These are phyloP conservation scores for Eucalyptus polyanthemos DNA, from an alignment of 345 rosid genomes.

Conservation along the genomic window DNA sequence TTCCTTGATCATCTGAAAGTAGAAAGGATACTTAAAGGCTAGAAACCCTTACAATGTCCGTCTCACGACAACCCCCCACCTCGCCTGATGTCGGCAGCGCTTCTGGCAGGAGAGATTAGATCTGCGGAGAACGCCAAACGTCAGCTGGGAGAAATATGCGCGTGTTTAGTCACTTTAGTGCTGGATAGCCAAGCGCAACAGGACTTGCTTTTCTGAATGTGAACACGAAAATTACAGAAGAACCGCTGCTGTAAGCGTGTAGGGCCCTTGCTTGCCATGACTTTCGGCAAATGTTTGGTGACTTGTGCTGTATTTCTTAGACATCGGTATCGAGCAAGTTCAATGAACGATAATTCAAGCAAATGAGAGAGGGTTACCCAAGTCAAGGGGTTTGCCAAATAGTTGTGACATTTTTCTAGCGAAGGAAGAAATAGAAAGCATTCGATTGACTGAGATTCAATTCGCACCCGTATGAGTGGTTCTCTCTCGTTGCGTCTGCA, in stretches of 20 bases:
- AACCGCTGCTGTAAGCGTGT: neutral
- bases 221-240: neutral
- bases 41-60: neutral
- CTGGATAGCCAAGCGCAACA: neutral
- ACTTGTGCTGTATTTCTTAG: neutral
- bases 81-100: neutral
- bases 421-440: neutral
- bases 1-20: neutral
- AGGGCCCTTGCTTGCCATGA: neutral
- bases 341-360: neutral
- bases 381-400: neutral
- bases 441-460: neutral
- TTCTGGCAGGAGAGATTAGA: neutral
- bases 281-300: neutral
- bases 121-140: neutral
- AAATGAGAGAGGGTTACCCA: neutral
- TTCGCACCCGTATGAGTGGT: neutral
- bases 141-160: neutral
- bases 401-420: neutral
- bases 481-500: neutral
- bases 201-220: neutral
- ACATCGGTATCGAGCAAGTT: neutral
- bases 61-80: neutral
- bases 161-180: neutral
- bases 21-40: neutral